Percentiles rank a stretch among this genome's conserved stretches.
phyloP scores from a whole-genome alignment of 345 rosid species.

The Mangifera indica region DNA sequence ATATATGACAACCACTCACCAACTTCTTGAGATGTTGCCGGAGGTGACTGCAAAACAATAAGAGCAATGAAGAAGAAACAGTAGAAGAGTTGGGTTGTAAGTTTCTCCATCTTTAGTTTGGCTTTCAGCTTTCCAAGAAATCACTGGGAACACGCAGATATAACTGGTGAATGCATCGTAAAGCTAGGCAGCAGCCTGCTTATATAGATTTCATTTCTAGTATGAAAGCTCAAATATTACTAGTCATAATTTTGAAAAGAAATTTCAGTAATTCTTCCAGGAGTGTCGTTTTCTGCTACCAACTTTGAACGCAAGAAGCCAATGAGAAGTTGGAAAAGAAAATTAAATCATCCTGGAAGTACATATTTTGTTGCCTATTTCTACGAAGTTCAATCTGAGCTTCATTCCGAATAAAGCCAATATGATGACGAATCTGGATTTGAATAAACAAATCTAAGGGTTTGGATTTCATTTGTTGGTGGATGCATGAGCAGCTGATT shows the following conservation, averaged over 20 bases:
- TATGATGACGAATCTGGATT: constrained; percentile 11
- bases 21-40: constrained; percentile 36
- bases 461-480: background rate
- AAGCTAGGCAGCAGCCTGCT: background rate
- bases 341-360: background rate
- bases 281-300: background rate
- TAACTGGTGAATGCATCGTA: background rate
- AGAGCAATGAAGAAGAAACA: constrained; percentile 28
- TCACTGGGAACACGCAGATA: background rate
- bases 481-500: background rate
- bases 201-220: constrained; percentile 1
- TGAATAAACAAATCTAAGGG: background rate
- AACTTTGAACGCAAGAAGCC: constrained; percentile 14
- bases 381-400: background rate
- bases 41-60: constrained; percentile 11
- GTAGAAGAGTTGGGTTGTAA: constrained; percentile 18
- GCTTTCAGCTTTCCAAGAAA: background rate
- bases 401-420: background rate
- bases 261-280: background rate
- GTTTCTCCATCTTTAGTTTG: constrained; percentile 26
- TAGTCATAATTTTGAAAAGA: background rate
- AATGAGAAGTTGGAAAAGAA: background rate
- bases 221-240: background rate
- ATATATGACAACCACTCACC: constrained; percentile 27
- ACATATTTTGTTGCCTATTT: background rate